phyloP scores from a whole-genome alignment of 352 stramenopile species.

The Plasmopara halstedii region DNA sequence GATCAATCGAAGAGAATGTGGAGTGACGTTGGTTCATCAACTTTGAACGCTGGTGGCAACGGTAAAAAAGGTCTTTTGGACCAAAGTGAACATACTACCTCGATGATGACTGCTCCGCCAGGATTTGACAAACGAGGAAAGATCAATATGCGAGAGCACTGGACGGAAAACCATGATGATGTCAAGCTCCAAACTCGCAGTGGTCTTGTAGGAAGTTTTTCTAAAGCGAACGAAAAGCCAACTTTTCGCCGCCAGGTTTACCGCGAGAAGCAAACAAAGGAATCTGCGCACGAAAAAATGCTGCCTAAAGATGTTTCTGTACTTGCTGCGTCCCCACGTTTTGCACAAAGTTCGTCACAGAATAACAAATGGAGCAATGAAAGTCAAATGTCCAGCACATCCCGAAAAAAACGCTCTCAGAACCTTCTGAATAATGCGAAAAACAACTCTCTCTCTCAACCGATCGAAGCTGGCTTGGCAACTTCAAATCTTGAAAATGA shows the following conservation, averaged over 20 bases:
- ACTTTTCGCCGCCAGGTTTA: constrained; percentile 41
- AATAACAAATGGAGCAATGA: constrained; percentile 4
- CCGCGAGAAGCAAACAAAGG: constrained; percentile 45
- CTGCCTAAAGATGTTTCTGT: neutral
- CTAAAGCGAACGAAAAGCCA: constrained; percentile 19
- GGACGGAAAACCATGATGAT: constrained; percentile 12
- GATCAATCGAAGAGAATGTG: neutral
- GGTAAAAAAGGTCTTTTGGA: constrained; percentile 2
- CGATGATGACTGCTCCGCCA: neutral
- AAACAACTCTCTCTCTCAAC: neutral
- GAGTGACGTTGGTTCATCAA: neutral
- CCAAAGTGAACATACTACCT: constrained; percentile 8
- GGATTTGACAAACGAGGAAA: constrained; percentile 14
- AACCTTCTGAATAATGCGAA: neutral
- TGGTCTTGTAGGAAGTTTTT: constrained; percentile 15
- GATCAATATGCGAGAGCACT: neutral
- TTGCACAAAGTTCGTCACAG: constrained; percentile 3
- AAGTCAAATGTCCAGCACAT: neutral
- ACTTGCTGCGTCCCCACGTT: neutral
- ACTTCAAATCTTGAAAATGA: neutral
- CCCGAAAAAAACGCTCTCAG: neutral
- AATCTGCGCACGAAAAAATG: constrained; percentile 7
- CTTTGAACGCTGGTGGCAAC: constrained; percentile 4
- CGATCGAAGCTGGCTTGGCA: neutral
- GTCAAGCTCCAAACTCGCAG: constrained; percentile 17